These are phyloP conservation scores for Plantago coronopus DNA, from an alignment of 305 asterid genomes.

Conservation along the genomic window DNA sequence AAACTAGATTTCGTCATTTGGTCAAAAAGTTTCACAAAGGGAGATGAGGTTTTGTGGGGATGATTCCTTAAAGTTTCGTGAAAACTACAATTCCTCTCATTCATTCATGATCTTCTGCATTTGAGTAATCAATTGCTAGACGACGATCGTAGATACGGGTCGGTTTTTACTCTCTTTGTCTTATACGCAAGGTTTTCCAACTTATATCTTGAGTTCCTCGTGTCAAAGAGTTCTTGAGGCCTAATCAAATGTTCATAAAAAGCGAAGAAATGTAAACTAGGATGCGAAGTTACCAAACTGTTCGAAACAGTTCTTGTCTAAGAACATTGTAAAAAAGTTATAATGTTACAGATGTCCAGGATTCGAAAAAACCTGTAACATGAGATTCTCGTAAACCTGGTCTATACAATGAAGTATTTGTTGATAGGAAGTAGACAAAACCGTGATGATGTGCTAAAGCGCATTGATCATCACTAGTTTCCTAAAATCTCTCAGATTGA, in stretches of 20 bases:
- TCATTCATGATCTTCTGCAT: neutral
- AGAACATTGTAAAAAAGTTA: too few species aligned
- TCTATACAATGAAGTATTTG: too few species aligned
- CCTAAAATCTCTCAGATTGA: too few species aligned
- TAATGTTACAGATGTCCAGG: too few species aligned
- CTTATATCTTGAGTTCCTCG: neutral
- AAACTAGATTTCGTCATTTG: slow-evolving; percentile 28
- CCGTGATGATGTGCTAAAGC: too few species aligned
- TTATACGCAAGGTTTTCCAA: neutral
- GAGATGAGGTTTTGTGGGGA: slow-evolving; percentile 24
- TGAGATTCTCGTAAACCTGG: too few species aligned
- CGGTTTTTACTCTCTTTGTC: neutral
- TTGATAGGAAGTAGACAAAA: too few species aligned
- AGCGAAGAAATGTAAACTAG: neutral
- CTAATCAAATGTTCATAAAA: neutral
- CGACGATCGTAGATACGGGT: neutral
- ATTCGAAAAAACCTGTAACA: too few species aligned
- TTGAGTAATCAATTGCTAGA: neutral
- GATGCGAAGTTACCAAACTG: too few species aligned
- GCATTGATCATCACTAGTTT: too few species aligned
- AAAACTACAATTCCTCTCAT: slow-evolving; percentile 12
- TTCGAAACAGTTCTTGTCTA: too few species aligned
- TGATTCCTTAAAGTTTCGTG: slow-evolving; percentile 24
- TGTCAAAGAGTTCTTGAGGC: neutral
- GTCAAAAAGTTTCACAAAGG: slow-evolving; percentile 35